Percentiles rank a stretch among this genome's conserved stretches.
These are phyloP conservation scores for Pseudogymnoascus sp. DNA, from an alignment of 2,329 filamentous ascomycete species.

Conservation along the genomic window DNA sequence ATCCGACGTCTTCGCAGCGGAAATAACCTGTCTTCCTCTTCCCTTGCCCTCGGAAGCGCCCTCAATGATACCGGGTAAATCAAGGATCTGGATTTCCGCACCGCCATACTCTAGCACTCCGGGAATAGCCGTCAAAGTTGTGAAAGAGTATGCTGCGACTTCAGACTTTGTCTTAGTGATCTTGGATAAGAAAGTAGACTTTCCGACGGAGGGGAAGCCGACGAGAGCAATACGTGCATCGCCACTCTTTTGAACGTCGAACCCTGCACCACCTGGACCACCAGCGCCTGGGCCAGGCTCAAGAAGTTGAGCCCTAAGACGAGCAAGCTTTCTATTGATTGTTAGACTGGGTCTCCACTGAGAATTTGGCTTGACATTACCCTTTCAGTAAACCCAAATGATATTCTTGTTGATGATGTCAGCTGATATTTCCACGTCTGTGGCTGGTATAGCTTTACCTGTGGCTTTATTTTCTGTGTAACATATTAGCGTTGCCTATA, in stretches of 20 bases:
- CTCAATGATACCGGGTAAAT: constrained; percentile 97
- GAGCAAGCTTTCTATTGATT: constrained; percentile 74
- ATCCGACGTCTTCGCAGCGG: constrained; percentile 95
- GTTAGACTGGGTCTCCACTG: neutral
- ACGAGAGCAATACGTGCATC: constrained; percentile 96
- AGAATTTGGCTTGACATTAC: constrained; percentile 42
- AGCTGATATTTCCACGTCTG: constrained; percentile 29
- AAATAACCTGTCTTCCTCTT: constrained; percentile 91
- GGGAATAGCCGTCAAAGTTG: constrained; percentile 92
- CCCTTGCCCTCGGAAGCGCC: constrained; percentile 94
- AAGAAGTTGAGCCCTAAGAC: constrained; percentile 85
- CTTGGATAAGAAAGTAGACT: constrained; percentile 97
- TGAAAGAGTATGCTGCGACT: constrained; percentile 94
- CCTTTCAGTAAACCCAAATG: constrained; percentile 96
- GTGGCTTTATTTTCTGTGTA: constrained; percentile 92
- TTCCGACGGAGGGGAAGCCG: constrained; percentile 97
- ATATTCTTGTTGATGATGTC: constrained; percentile 65
- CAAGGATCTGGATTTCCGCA: constrained; percentile 94
- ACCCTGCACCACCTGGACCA: constrained; percentile 72
- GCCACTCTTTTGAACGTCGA: constrained; percentile 91
- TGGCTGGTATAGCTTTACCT: constrained; percentile 51
- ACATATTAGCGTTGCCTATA: constrained; percentile 3
- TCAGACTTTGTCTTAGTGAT: constrained; percentile 97
- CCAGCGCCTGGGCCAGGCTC: constrained; percentile 79
- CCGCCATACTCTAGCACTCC: constrained; percentile 96